A percentile compares a stretch with the other conserved stretches of the same genome.
Evolutionary conservation across 108 stramenopile genomes (phyloP).

Genomic region (Thalassiosira profunda): DNA sequence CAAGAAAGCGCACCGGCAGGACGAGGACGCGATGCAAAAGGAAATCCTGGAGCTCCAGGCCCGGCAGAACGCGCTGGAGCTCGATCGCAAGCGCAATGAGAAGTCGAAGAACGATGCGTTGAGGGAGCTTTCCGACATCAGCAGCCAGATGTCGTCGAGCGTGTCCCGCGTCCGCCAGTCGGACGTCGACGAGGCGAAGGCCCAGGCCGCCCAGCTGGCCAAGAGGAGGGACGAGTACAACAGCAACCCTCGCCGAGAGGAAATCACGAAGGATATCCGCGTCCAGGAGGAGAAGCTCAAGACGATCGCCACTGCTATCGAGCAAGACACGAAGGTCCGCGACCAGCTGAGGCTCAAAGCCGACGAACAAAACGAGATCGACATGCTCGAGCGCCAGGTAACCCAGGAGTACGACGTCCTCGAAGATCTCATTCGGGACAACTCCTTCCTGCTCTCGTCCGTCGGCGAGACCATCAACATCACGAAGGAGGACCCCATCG

Average conservation of each 20-base stretch:
- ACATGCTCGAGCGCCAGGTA: constrained; percentile 68
- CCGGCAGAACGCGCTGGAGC: constrained; percentile 56
- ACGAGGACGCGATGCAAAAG: constrained; percentile 64
- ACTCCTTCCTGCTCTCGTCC: constrained; percentile 10
- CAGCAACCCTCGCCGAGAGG: constrained; percentile 53
- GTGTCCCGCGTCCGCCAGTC: constrained; percentile 40
- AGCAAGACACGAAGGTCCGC: constrained; percentile 67
- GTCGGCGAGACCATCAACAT: constrained; percentile 20
- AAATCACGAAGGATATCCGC: constrained; percentile 81
- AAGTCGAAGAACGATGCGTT: constrained; percentile 53
- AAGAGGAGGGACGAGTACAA: constrained; percentile 32
- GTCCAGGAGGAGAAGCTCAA: constrained; percentile 68
- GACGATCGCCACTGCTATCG: constrained; percentile 52
- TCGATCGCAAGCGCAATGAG: constrained; percentile 42
- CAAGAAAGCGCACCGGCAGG: constrained; percentile 28
- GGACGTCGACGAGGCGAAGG: constrained; percentile 55
- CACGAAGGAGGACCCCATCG: constrained; percentile 18
- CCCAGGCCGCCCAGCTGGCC: constrained; percentile 24
- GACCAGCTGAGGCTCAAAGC: constrained; percentile 57
- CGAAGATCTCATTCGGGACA: constrained; percentile 32
- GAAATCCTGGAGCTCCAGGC: constrained; percentile 69
- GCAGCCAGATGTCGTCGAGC: constrained; percentile 24
- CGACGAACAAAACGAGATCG: constrained; percentile 73
- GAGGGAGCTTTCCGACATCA: constrained; percentile 34
- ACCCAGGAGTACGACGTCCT: constrained; percentile 35